Evolutionary conservation across 495 filamentous ascomycete genomes (phyloP).

Genomic region (Penicillium subrubescens): DNA sequence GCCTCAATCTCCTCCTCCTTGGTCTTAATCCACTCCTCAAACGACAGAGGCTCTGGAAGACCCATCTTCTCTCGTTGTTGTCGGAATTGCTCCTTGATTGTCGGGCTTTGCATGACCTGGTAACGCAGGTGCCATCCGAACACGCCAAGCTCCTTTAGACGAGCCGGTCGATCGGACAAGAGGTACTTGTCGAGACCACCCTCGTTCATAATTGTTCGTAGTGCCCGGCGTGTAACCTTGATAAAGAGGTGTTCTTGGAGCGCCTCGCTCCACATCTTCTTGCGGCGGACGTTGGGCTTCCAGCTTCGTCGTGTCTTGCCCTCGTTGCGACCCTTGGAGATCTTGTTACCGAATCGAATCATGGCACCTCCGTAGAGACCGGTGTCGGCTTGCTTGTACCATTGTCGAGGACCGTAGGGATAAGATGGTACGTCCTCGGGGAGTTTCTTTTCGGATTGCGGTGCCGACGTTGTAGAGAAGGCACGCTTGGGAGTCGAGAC

Average conservation of each 20-base stretch:
- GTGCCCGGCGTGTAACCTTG: slow-evolving; percentile 71
- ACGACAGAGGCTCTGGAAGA: slow-evolving; percentile 43
- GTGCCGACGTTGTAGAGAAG: slow-evolving; percentile 43
- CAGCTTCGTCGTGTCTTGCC: slow-evolving; percentile 84
- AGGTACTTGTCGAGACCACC: slow-evolving; percentile 93
- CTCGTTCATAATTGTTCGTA: slow-evolving; percentile 83
- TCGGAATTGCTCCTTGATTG: slow-evolving; percentile 60
- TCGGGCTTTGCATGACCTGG: slow-evolving; percentile 75
- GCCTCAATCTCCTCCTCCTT: slow-evolving; percentile 40
- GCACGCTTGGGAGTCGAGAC: slow-evolving; percentile 43
- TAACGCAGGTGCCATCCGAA: slow-evolving; percentile 87
- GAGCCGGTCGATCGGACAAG: slow-evolving; percentile 66
- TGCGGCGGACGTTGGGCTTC: slow-evolving; percentile 83
- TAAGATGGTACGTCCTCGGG: slow-evolving; percentile 66
- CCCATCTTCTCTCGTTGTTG: slow-evolving; percentile 55
- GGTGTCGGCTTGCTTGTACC: slow-evolving; percentile 85
- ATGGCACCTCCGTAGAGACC: slow-evolving; percentile 79
- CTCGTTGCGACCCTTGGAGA: slow-evolving; percentile 69
- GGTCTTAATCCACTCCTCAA: slow-evolving; percentile 44
- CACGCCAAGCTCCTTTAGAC: slow-evolving; percentile 82
- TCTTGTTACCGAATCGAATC: slow-evolving; percentile 91
- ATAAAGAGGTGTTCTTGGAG: slow-evolving; percentile 68
- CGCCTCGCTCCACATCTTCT: slow-evolving; percentile 70
- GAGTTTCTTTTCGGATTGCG: slow-evolving; percentile 38
- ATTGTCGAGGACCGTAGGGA: slow-evolving; percentile 75